Conservation (phyloP, 139 green algal genomes). For the Coccomyxa sp. region DNA sequence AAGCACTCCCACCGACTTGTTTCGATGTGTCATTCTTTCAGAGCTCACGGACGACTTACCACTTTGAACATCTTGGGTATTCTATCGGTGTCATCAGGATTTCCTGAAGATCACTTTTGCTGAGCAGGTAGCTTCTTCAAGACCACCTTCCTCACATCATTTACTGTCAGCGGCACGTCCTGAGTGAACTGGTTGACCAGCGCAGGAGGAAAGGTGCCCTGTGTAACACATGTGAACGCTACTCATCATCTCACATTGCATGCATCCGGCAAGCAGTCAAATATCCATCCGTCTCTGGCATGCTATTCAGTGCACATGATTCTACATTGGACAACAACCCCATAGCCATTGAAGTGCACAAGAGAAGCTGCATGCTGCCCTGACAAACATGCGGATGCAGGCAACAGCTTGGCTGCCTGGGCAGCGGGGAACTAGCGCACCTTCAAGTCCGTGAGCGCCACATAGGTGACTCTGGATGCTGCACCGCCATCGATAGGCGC, state of each 20-base stretch:
- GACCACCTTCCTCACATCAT: background rate
- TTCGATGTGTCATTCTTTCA: too few relatives aligned
- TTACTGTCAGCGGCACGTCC: background rate
- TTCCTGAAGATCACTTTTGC: background rate
- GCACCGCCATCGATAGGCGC: background rate
- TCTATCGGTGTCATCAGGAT: too few relatives aligned
- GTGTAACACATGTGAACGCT: background rate
- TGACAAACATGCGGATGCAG: background rate
- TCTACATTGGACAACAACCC: background rate
- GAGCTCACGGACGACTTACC: too few relatives aligned
- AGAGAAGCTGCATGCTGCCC: background rate
- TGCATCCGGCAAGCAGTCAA: too few relatives aligned
- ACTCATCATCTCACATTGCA: background rate
- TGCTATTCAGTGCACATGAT: background rate
- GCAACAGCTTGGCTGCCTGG: background rate
- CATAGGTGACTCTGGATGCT: background rate
- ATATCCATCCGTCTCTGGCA: background rate
- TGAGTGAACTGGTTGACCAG: background rate
- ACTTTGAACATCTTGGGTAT: too few relatives aligned
- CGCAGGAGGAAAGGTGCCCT: background rate
- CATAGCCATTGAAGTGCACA: background rate
- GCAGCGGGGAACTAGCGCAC: background rate
- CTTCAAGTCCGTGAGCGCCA: background rate
- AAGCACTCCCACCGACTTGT: too few relatives aligned
- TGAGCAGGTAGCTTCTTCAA: background rate